These are phyloP conservation scores for Exophiala calicioides DNA, from an alignment of 2,329 filamentous ascomycete genomes.

Conservation along the genomic window DNA sequence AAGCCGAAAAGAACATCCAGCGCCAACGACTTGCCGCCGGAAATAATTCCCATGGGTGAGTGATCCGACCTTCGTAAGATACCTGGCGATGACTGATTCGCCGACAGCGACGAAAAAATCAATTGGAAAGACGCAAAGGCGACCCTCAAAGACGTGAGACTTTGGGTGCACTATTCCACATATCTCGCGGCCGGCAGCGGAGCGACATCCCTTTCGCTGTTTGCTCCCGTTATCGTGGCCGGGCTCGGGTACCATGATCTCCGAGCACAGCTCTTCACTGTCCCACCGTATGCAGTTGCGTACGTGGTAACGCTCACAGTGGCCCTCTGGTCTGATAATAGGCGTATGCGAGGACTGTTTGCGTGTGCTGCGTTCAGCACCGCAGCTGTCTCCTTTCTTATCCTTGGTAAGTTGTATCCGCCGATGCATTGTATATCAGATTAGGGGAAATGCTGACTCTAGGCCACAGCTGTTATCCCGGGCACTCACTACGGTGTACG, in stretches of 20 bases:
- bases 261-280: conserved; percentile 64
- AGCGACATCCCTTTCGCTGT: conserved; percentile 33
- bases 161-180: conserved; percentile 25
- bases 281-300: conserved; percentile 64
- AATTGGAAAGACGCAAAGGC: conserved; percentile 23
- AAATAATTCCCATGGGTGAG: conserved; percentile 9
- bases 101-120: conserved; percentile 1
- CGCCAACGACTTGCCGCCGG: conserved; percentile 4
- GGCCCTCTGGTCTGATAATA: conserved; percentile 64
- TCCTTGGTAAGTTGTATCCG: conserved; percentile 12
- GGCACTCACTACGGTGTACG: conserved; percentile 28
- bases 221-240: conserved; percentile 55
- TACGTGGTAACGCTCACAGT: conserved; percentile 54
- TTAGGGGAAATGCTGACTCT: background rate
- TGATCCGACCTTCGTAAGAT: background rate
- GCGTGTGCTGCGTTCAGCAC: conserved; percentile 20
- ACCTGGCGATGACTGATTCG: conserved; percentile 1
- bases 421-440: background rate
- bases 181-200: conserved; percentile 23
- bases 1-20: conserved; percentile 24
- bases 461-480: conserved; percentile 29
- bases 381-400: conserved; percentile 27
- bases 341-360: conserved; percentile 61
- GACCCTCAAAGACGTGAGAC: conserved; percentile 14
- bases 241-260: conserved; percentile 55